Evolutionary conservation across 2,329 filamentous ascomycete genomes (phyloP).

Genomic region (Acephala macrosclerotiorum): DNA sequence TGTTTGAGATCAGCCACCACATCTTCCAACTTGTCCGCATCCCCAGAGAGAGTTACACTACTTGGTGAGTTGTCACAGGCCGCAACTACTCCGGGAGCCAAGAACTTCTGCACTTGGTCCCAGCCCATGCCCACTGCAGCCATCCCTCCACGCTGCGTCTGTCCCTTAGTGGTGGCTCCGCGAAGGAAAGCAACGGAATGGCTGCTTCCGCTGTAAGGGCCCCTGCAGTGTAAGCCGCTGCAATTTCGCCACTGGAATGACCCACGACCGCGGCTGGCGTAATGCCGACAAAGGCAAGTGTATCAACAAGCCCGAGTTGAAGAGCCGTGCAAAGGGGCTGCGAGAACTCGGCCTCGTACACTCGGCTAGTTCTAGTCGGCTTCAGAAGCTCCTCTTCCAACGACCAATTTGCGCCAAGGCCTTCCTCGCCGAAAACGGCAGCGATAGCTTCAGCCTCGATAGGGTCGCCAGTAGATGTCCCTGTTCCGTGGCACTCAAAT

Average conservation of each 20-base stretch:
- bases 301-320: conserved; percentile 33
- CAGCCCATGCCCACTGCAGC: conserved; percentile 54
- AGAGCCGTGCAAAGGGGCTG: conserved; percentile 35
- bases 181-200: too few species aligned
- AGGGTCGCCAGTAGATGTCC: conserved; percentile 32
- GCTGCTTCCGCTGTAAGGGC: conserved; percentile 17
- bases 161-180: background rate
- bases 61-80: conserved; percentile 42
- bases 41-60: conserved; percentile 39
- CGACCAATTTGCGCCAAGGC: conserved; percentile 22
- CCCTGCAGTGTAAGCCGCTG: conserved; percentile 46
- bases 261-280: conserved; percentile 45
- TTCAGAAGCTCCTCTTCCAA: conserved; percentile 8
- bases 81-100: conserved; percentile 32
- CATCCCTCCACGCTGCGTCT: conserved; percentile 60
- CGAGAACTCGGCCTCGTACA: conserved; percentile 21
- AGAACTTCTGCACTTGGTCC: conserved; percentile 24
- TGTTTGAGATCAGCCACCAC: conserved; percentile 14
- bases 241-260: conserved; percentile 51
- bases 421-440: too few species aligned
- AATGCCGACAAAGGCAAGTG: conserved; percentile 38
- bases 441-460: conserved; percentile 29
- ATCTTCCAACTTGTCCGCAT: conserved; percentile 27
- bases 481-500: conserved; percentile 33
- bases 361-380: conserved; percentile 14